Base-by-base conservation (phyloP, 1,284 basidiomycete species). In the Melanopsichium pennsylvanicum region DNA sequence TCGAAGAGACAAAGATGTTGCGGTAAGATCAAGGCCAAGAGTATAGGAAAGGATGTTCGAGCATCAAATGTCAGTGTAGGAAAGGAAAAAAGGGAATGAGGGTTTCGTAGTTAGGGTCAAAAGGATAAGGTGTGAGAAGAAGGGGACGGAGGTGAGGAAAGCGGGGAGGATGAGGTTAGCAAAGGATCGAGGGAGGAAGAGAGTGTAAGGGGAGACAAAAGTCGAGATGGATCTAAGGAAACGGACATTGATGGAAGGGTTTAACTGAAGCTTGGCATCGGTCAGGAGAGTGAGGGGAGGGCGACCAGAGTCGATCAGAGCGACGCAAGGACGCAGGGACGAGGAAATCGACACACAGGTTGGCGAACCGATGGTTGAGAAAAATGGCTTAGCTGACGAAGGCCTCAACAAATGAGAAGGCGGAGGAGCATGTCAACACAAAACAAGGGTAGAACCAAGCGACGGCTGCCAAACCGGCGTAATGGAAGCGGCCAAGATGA, bases 341-440 rank as follows among this genome's bases (percentile, higher is more conserved):
- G 25, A 23, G 11, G 37, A 25, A 13, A 39, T 19, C 11, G 32
- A 34, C 8, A 34, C 19, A 23, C 12, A 39, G 37, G 6, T 7
- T 25, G 21, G 15, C 9, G 38, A 40, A 26, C 38, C 38, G 38
- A 27, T 25, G 38, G 38, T 25, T 40, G 25, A 22, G 23, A n/a
- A n/a, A n/a, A n/a, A n/a, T n/a, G n/a, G n/a, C n/a, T n/a, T n/a
- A n/a, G n/a, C n/a, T n/a, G n/a, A n/a, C n/a, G n/a, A n/a, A n/a
- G n/a, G n/a, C n/a, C n/a, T n/a, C n/a, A n/a, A n/a, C n/a, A n/a
- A n/a, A n/a, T n/a, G n/a, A n/a, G n/a, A n/a, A n/a, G n/a, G n/a
- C n/a, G n/a, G n/a, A n/a, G n/a, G n/a, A n/a, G 32, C 32, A 18
- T 43, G 27, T 43, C 41, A 31, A 29, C 41, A 29, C 27, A n/a